Evolutionary conservation across 2,329 filamentous ascomycete genomes (phyloP).

Genomic region (Lizonia empirigonia): DNA sequence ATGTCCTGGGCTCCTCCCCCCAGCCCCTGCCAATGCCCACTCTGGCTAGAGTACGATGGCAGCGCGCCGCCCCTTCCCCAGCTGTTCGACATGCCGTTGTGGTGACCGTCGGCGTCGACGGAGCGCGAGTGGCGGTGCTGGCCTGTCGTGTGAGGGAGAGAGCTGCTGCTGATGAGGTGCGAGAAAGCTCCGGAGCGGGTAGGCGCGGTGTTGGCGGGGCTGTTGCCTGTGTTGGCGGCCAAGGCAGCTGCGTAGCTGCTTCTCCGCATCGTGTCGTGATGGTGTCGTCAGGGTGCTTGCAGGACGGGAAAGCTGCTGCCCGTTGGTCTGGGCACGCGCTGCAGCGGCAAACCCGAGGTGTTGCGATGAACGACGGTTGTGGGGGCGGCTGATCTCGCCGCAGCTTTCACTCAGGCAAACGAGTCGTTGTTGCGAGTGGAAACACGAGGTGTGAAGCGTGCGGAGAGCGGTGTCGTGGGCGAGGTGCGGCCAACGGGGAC

Average conservation of each 20-base stretch:
- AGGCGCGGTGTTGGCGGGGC: constrained; percentile 41
- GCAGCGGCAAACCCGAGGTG: background rate
- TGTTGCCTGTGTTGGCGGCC: constrained; percentile 53
- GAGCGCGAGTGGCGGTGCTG: constrained; percentile 46
- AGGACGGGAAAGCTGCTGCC: background rate
- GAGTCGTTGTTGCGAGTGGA: constrained; percentile 13
- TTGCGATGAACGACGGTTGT: background rate
- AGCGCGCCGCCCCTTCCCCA: constrained; percentile 52
- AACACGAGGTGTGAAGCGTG: constrained; percentile 22
- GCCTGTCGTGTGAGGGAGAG: constrained; percentile 28
- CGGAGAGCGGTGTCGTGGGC: constrained; percentile 9
- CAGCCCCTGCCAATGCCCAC: constrained; percentile 43
- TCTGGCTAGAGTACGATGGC: constrained; percentile 57
- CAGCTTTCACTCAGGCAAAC: constrained; percentile 4
- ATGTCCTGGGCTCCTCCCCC: constrained; percentile 34
- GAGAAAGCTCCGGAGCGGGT: constrained; percentile 56
- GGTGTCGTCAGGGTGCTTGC: constrained; percentile 8
- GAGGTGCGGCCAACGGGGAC: constrained; percentile 16
- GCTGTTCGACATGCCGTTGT: constrained; percentile 49
- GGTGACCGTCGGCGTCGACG: constrained; percentile 58
- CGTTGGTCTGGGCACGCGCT: background rate
- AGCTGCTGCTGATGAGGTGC: constrained; percentile 60
- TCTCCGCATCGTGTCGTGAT: constrained; percentile 21
- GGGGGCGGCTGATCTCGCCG: background rate
- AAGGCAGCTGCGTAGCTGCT: constrained; percentile 63